These are phyloP conservation scores for Phalaenopsis aphrodite DNA, from an alignment of 106 monocot genomes.

Conservation along the genomic window DNA sequence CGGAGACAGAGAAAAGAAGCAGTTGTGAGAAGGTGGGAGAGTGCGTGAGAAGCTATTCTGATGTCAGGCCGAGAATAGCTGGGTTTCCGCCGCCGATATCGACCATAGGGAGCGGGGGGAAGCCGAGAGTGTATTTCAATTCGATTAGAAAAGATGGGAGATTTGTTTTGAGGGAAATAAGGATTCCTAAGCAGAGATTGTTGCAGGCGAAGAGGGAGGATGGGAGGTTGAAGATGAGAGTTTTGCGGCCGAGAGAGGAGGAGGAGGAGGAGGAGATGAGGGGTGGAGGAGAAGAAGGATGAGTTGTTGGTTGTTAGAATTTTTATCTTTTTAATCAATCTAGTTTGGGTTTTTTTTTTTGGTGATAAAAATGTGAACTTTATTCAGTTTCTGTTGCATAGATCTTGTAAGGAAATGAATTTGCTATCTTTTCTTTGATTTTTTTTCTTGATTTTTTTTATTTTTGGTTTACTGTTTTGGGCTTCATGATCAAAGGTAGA, in stretches of 20 bases:
- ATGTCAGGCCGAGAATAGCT: not conserved
- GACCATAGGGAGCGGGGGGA: slow-evolving; percentile 29
- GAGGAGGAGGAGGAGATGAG: not conserved
- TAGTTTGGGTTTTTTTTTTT: not conserved
- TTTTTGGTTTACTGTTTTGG: too few relatives aligned
- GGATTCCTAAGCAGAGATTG: slow-evolving; percentile 25
- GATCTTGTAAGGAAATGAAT: too few relatives aligned
- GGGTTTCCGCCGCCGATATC: slow-evolving; percentile 52
- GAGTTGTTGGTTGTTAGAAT: too few relatives aligned
- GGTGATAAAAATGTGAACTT: too few relatives aligned
- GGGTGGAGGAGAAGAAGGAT: not conserved
- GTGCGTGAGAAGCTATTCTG: slow-evolving; percentile 22
- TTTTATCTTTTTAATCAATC: too few relatives aligned
- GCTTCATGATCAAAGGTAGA: too few relatives aligned
- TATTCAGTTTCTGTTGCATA: too few relatives aligned
- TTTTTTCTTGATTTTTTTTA: too few relatives aligned
- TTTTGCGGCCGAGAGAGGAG: slow-evolving; percentile 4
- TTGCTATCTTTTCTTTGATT: too few relatives aligned
- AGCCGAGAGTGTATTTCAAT: slow-evolving; percentile 29
- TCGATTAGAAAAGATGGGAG: slow-evolving; percentile 23
- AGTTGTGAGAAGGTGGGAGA: not conserved
- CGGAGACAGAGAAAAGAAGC: not conserved
- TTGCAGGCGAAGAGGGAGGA: slow-evolving; percentile 28
- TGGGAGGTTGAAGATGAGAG: slow-evolving; percentile 31
- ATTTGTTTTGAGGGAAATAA: slow-evolving; percentile 37